These are phyloP conservation scores for Nigrospora osmanthi DNA, from an alignment of 2,329 filamentous ascomycete species.

Conservation along the genomic window DNA sequence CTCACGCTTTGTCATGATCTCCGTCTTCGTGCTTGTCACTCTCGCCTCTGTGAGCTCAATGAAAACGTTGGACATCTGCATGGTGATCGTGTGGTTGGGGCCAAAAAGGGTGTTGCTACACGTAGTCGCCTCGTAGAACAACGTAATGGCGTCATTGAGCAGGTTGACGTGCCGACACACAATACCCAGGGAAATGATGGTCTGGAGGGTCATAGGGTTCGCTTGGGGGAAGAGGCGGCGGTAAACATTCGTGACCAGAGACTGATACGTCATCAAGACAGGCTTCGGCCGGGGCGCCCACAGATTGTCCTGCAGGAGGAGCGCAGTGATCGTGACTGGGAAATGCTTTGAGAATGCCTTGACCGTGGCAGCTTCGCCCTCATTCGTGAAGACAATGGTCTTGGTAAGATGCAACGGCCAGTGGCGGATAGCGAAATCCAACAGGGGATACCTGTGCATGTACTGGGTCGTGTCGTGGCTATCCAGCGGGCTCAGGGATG, in stretches of 20 bases:
- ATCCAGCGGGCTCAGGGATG: slow-evolving; percentile 19
- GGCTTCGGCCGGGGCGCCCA: slow-evolving; percentile 20
- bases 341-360: slow-evolving; percentile 7
- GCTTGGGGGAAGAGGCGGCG: slow-evolving; percentile 18
- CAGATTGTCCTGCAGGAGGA: slow-evolving; percentile 7
- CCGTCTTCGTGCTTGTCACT: background rate
- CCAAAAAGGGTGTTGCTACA: slow-evolving; percentile 5
- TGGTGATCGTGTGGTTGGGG: slow-evolving; percentile 5
- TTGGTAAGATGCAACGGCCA: slow-evolving; percentile 10
- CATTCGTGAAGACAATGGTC: slow-evolving; percentile 3
- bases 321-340: slow-evolving; percentile 3
- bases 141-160: background rate
- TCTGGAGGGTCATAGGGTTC: slow-evolving; percentile 8
- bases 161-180: slow-evolving; percentile 8
- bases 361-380: slow-evolving; percentile 1
- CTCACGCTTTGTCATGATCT: slow-evolving; percentile 4
- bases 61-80: slow-evolving; percentile 7
- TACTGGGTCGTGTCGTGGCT: slow-evolving; percentile 14
- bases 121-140: slow-evolving; percentile 8
- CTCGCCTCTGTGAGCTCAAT: slow-evolving; percentile 6
- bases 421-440: slow-evolving; percentile 13
- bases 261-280: slow-evolving; percentile 17
- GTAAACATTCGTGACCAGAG: slow-evolving; percentile 19
- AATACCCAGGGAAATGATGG: slow-evolving; percentile 8
- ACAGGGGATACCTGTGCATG: slow-evolving; percentile 10